Base-by-base conservation (phyloP, 2,329 filamentous ascomycete genomes). In the Didymella lethalis region DNA sequence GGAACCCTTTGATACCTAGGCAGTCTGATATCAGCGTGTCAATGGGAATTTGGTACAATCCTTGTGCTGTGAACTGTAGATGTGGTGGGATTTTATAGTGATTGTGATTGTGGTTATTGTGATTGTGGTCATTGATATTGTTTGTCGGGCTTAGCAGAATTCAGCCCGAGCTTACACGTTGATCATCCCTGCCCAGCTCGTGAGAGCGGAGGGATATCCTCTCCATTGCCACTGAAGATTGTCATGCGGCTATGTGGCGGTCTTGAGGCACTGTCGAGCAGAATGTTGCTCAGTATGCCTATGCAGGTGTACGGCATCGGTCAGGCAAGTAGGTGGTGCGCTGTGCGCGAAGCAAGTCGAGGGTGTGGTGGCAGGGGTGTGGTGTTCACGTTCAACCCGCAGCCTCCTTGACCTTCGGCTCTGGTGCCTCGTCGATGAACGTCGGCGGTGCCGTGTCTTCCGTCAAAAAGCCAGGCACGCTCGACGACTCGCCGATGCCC, bases 341-440 rank as follows among this genome's bases (percentile, higher is more conserved):
- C 40, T 25, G 3, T 43, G 23, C 40, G 23, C 18, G 36, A 26
- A 26, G 40, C 40, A 16, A 4, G 20, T 43, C 7, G 20, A 14
- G 18, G 18, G 7, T 12, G 40, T 2, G 40, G 40, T 20, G 36
- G 20, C 18, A 40, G n/a, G n/a, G 8, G 2, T 20, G 2, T 20
- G n/a, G 8, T 20, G n/a, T 20, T n/a, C n/a, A 20, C 16, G 34
- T 44, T 78, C 74, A 79, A n/a, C 83, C 83, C 16, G 85, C 93
- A 45, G 87, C 91, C 78, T 96, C 92, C 82, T 94, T 95, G 48
- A 96, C 85, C 81, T 95, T 93, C 4, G 67, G 59, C 78, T 89
- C 85, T 2, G 93, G 93, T 18, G 92, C 87, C 81, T 97, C 93
- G 77, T 99, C 95, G 59, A 99, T 90, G 76, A 99, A 98, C 51